Conservation (phyloP, 805 yeast species). For the Scheffersomyces spartinae region DNA sequence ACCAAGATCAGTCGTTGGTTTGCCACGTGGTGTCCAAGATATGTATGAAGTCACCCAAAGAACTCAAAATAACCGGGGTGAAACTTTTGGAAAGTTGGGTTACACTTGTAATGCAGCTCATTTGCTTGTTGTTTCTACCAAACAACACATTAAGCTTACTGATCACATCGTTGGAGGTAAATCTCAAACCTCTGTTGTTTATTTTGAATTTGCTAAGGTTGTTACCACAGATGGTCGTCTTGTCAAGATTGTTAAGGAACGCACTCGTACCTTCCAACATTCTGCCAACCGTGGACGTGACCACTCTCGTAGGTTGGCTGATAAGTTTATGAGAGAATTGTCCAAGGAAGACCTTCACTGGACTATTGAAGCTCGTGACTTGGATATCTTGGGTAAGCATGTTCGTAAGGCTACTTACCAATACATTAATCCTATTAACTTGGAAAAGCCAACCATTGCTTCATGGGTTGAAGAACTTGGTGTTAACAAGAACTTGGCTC, state of each 20-base stretch:
- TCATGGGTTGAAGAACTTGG: conserved; percentile 11
- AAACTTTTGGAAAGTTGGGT: conserved; percentile 5
- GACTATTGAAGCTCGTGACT: conserved; percentile 29
- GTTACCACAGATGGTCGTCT: conserved; percentile 4
- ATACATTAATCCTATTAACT: conserved; percentile 21
- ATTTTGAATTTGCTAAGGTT: conserved; percentile 8
- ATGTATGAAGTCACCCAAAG: conserved; percentile 27
- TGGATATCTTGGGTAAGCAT: conserved; percentile 11
- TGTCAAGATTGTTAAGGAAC: conserved; percentile 11
- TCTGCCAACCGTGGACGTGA: conserved; percentile 10
- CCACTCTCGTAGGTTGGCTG: conserved; percentile 9
- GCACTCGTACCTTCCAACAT: conserved; percentile 10
- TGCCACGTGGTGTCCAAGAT: conserved; percentile 31
- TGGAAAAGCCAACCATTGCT: conserved; percentile 20
- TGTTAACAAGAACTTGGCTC: conserved; percentile 7
- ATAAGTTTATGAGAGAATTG: conserved; percentile 9
- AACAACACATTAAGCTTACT: conserved; percentile 10
- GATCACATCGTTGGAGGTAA: conserved; percentile 6
- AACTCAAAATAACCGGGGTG: conserved; percentile 10
- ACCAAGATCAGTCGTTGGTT: conserved; percentile 24
- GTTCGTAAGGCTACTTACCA: conserved; percentile 21
- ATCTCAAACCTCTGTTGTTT: conserved; percentile 10
- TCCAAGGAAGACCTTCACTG: conserved; percentile 15
- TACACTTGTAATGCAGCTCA: conserved; percentile 29
- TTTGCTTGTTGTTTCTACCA: conserved; percentile 25